Conservation (phyloP, 2,329 filamentous ascomycete genomes). For the Blastomyces parvus region DNA sequence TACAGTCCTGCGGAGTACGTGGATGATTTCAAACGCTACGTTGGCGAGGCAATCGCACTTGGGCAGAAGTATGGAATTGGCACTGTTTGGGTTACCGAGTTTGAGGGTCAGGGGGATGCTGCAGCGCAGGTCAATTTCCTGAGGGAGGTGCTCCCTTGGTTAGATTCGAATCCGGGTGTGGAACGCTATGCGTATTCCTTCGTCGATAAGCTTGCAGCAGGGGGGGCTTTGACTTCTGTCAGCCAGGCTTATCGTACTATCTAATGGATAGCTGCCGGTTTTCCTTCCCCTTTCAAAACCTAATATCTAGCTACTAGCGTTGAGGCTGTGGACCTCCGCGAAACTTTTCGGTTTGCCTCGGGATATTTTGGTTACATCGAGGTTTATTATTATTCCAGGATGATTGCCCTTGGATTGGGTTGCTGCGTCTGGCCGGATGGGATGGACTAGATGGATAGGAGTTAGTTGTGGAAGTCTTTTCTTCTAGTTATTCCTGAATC, state of each 20-base stretch:
- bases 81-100: constrained; percentile 41
- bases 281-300: neutral
- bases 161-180: constrained; percentile 31
- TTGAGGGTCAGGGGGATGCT: constrained; percentile 26
- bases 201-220: constrained; percentile 12
- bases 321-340: neutral
- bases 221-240: constrained; percentile 15
- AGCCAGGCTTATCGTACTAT: constrained; percentile 24
- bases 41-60: constrained; percentile 28
- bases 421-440: neutral
- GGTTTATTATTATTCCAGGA: neutral
- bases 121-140: constrained; percentile 29
- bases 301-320: neutral
- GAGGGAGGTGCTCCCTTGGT: constrained; percentile 29
- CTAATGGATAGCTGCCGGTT: neutral
- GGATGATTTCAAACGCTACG: constrained; percentile 31
- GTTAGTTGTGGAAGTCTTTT: neutral
- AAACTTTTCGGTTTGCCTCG: neutral
- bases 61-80: constrained; percentile 26
- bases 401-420: neutral
- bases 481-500: neutral
- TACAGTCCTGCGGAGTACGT: constrained; percentile 27
- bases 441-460: neutral
- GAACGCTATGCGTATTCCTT: constrained; percentile 37
- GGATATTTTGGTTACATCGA: neutral